Evolutionary conservation across 2,329 filamentous ascomycete species (phyloP), one percentile per base, ranked within the genome.

Genomic region (Sporothrix sp.): DNA sequence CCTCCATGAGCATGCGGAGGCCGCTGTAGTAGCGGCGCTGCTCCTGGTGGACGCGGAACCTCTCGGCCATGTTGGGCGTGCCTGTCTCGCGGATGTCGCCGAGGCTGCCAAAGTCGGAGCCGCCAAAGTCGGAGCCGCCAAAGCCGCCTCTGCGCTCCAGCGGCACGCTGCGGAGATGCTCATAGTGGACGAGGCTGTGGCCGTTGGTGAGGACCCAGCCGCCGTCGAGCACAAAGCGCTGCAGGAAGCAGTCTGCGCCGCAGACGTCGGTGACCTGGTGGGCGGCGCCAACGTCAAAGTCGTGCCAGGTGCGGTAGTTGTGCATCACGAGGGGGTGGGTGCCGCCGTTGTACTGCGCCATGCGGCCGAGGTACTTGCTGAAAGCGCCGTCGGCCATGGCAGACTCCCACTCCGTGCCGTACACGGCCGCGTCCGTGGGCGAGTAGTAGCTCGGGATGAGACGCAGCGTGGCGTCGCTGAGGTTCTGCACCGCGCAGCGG

Each of bases 131-230:
- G 13, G 13, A 3, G 6, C n/a, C 9, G 27, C 18, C 7, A 9
- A 37, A 5, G 9, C 18, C 14, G 25, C 40, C 40, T 23, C 25
- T 35, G 27, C 37, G 37, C 52, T 33, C n/a, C 27, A 50, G 40
- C 25, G 27, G 16, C 35, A 45, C 35, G 14, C 16, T 14, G 7
- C 20, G 16, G 9, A 39, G 45, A 7, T 36, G 21, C 8, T 32
- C 25, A 11, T 73, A 71, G 43, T 71, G 64, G 36, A 63, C 66
- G 52, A 75, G 63, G 27, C 69, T 68, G 57, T 71, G 63, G 5
- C 72, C 72, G 54, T 73, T 74, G 38, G 71, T 66, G 5, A 75
- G 63, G 4, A 73, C 63, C 71, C 71, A 75, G 57, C 66, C 63
- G 57, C 72, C 70, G 35, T 59, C 61, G 58, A 74, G 73, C 28